Base-by-base conservation (phyloP, 208 protist species). In the Tritrichomonas foetus region DNA sequence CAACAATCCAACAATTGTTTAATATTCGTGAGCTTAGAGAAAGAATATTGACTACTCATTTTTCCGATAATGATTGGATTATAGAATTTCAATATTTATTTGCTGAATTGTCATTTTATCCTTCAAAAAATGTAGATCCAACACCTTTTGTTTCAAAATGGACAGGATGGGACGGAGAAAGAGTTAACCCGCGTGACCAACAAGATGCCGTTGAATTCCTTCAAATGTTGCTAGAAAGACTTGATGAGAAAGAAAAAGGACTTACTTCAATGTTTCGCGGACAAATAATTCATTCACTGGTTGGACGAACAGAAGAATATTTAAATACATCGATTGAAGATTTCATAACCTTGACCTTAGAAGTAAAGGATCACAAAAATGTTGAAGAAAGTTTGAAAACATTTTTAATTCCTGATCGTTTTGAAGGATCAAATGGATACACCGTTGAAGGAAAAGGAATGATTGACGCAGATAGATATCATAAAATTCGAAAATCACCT, bases 131-230 rank as follows among this genome's bases (percentile, higher is more conserved):
- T 39, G 39, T 89, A 39, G 47, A 89, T 89, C 41, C 78, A 1
- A 16, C 39, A n/a, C 22, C 16, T 27, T 89, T 55, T 20, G 25
- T 89, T 5, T 47, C 33, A 8, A 27, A 44, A 39, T 89, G 78
- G 78, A 89, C 78, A 53, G 78, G 47, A n/a, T 89, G 78, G 78
- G 78, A 49, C 3, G 78, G 44, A 11, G 78, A 89, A 89, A 33
- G 14, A 39, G 36, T 89, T 47, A 57, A 53, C 25, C 47, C 78
- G 33, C 47, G 16, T 61, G 78, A 53, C 5, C 78, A 89, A 39
- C 78, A 89, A 57, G 78, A 89, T 89, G 78, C 78, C 1, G 13
- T 27, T 39, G 78, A 89, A 57, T 89, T 55, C 47, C 39, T 89
- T 8, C 25, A 30, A 9, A 53, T 89, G 41, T 16, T 89, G 20